These are phyloP conservation scores for Lipomyces sp. DNA, from an alignment of 805 yeast genomes.

Conservation along the genomic window DNA sequence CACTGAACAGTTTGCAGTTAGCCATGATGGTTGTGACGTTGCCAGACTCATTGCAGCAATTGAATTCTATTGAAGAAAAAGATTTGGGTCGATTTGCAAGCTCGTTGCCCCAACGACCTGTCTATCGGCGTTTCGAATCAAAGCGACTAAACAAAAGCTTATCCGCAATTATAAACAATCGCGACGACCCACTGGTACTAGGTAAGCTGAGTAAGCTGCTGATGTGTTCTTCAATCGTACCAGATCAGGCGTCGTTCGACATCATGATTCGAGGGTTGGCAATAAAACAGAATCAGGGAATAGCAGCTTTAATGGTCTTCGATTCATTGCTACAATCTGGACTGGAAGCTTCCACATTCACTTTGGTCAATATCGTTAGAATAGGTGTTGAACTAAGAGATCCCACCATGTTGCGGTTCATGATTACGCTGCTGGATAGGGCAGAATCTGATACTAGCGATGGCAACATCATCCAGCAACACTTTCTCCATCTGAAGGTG, in stretches of 20 bases:
- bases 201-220: slow-evolving; percentile 36
- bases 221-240: slow-evolving; percentile 37
- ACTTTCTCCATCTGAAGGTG: slow-evolving; percentile 16
- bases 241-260: slow-evolving; percentile 40
- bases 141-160: background rate
- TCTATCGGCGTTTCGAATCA: background rate
- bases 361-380: slow-evolving; percentile 14
- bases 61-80: background rate
- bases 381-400: slow-evolving; percentile 14
- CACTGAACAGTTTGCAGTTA: background rate
- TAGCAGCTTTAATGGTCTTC: slow-evolving; percentile 27
- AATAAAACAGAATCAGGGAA: slow-evolving; percentile 18
- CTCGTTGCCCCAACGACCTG: slow-evolving; percentile 4
- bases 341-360: slow-evolving; percentile 20
- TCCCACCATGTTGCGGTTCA: slow-evolving; percentile 15
- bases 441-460: slow-evolving; percentile 8
- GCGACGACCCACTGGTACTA: slow-evolving; percentile 4
- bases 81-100: background rate
- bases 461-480: slow-evolving; percentile 10
- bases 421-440: slow-evolving; percentile 10
- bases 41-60: background rate
- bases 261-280: slow-evolving; percentile 39
- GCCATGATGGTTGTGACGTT: slow-evolving; percentile 1
- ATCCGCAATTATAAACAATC: background rate
- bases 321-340: slow-evolving; percentile 27